phyloP scores from a whole-genome alignment of 2,329 filamentous ascomycete genomes.

The Penicillium janthinellum region DNA sequence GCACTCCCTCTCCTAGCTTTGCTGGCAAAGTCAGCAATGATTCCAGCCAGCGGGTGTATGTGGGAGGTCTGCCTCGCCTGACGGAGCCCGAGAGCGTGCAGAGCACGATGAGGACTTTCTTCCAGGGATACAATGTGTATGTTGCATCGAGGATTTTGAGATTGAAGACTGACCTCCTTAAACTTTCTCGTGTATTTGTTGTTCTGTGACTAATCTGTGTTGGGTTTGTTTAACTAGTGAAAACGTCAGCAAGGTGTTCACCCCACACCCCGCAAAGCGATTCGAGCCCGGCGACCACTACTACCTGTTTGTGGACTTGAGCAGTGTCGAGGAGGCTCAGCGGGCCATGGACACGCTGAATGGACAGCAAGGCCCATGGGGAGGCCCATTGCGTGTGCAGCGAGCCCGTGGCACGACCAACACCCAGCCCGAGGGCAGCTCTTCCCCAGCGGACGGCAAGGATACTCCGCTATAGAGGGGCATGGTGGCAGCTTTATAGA shows the following conservation, averaged over 20 bases:
- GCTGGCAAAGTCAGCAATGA: slow-evolving; percentile 35
- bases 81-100: slow-evolving; percentile 46
- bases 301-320: slow-evolving; percentile 68
- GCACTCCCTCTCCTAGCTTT: slow-evolving; percentile 31
- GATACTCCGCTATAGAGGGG: background rate
- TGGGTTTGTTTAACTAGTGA: slow-evolving; percentile 34
- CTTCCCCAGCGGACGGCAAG: background rate
- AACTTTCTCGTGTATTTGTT: background rate
- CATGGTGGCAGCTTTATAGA: background rate
- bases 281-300: slow-evolving; percentile 59
- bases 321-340: slow-evolving; percentile 56
- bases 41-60: slow-evolving; percentile 49
- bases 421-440: slow-evolving; percentile 8
- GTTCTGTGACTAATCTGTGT: slow-evolving; percentile 5
- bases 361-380: slow-evolving; percentile 45
- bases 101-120: slow-evolving; percentile 47
- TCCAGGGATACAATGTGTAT: slow-evolving; percentile 48
- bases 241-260: slow-evolving; percentile 58
- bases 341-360: slow-evolving; percentile 52
- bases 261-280: slow-evolving; percentile 58
- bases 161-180: background rate
- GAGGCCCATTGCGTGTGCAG: slow-evolving; percentile 41
- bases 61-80: slow-evolving; percentile 51
- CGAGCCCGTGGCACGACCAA: slow-evolving; percentile 37
- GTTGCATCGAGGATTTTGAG: slow-evolving; percentile 13